Percentiles rank a stretch among this genome's conserved stretches.
Evolutionary conservation across 192 early-diverging fungal species (phyloP).

Genomic region (Neocallimastix lanati): DNA sequence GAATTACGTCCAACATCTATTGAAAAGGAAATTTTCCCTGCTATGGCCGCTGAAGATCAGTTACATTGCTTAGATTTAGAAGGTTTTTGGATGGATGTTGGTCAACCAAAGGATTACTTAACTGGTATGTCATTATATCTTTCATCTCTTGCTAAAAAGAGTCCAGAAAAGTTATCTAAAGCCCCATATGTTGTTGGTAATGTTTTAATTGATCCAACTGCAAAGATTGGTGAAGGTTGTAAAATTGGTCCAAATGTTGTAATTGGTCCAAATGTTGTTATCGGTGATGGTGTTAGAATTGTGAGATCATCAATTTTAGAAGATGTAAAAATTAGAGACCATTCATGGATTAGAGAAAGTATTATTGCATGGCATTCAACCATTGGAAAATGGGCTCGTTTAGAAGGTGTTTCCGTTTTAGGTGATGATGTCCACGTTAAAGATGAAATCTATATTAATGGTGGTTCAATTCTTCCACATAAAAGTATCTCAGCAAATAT

Average conservation of each 20-base stretch:
- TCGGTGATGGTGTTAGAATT: conserved; percentile 90
- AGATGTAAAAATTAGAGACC: conserved; percentile 64
- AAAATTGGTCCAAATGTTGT: conserved; percentile 95
- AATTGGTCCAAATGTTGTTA: conserved; percentile 72
- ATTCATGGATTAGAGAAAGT: conserved; percentile 70
- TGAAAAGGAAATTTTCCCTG: conserved; percentile 93
- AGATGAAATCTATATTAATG: conserved; percentile 75
- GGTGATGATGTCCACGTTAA: conserved; percentile 91
- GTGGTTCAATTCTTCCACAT: conserved; percentile 90
- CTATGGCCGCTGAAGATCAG: conserved; percentile 68
- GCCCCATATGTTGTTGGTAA: conserved; percentile 52
- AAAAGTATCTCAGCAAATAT: conserved; percentile 72
- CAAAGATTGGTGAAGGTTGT: conserved; percentile 86
- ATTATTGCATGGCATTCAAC: conserved; percentile 95
- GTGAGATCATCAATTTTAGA: conserved; percentile 77
- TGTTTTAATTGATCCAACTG: conserved; percentile 78
- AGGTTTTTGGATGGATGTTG: conserved; percentile 99
- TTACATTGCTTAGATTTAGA: conserved; percentile 86
- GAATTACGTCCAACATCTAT: conserved; percentile 87
- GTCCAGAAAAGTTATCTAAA: conserved; percentile 49
- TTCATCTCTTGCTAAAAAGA: conserved; percentile 54
- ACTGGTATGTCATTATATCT: conserved; percentile 89
- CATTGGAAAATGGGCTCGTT: conserved; percentile 82
- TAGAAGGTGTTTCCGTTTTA: conserved; percentile 85
- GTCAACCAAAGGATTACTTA: conserved; percentile 96